phyloP scores from a whole-genome alignment of 2,329 filamentous ascomycete genomes.

The Aureobasidium melanogenum region DNA sequence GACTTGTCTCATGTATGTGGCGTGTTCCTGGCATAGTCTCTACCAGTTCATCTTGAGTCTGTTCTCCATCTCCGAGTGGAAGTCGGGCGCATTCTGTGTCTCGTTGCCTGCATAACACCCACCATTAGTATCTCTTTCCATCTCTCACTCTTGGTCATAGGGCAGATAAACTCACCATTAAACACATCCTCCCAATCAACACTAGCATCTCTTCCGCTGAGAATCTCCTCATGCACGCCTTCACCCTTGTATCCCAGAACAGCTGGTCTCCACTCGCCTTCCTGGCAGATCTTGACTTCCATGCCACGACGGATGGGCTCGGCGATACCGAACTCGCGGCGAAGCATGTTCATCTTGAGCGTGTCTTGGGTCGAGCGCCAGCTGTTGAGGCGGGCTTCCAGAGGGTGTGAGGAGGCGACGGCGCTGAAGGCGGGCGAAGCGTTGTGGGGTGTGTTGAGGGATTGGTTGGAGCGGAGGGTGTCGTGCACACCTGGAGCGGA shows the following conservation, averaged over 20 bases:
- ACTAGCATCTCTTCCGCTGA: conserved; percentile 67
- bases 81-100: conserved; percentile 57
- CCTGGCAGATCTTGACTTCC: conserved; percentile 82
- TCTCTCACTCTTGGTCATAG: conserved; percentile 14
- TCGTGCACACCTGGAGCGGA: conserved; percentile 91
- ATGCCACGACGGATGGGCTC: conserved; percentile 89
- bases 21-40: not conserved
- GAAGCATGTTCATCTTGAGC: conserved; percentile 80
- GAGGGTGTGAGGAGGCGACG: conserved; percentile 70
- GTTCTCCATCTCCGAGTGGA: conserved; percentile 91
- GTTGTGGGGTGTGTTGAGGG: conserved; percentile 41
- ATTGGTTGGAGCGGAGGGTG: conserved; percentile 77
- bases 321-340: conserved; percentile 80
- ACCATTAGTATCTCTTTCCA: not conserved
- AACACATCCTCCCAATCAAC: conserved; percentile 93
- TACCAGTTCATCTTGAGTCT: conserved; percentile 70
- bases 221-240: conserved; percentile 80
- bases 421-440: conserved; percentile 17
- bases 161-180: conserved; percentile 43
- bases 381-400: conserved; percentile 78
- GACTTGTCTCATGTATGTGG: not conserved
- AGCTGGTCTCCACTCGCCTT: conserved; percentile 70
- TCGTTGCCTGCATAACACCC: conserved; percentile 48
- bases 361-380: conserved; percentile 87
- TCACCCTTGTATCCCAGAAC: conserved; percentile 45